Conservation (phyloP, 192 early-diverging fungal genomes). For the Irineochytrium annulatum region DNA sequence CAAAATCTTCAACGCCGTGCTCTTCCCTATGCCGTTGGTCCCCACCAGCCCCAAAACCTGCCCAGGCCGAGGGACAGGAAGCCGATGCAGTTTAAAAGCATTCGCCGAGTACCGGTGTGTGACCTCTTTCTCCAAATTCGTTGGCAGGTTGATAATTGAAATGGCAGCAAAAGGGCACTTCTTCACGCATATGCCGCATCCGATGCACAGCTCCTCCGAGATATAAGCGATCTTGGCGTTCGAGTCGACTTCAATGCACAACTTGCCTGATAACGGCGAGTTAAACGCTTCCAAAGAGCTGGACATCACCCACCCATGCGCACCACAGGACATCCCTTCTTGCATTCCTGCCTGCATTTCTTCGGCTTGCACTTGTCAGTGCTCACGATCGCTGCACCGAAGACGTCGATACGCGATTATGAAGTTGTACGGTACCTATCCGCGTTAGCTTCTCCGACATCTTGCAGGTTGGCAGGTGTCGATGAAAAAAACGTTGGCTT, state of each 20-base stretch:
- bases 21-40: constrained; percentile 85
- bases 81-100: constrained; percentile 95
- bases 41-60: constrained; percentile 97
- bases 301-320: constrained; percentile 78
- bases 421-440: constrained; percentile 45
- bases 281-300: background rate
- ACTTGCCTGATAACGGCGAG: constrained; percentile 59
- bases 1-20: constrained; percentile 91
- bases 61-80: constrained; percentile 92
- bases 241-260: constrained; percentile 88
- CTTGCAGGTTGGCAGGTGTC: no score
- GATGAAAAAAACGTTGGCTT: no score
- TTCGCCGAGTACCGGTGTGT: constrained; percentile 96
- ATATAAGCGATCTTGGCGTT: constrained; percentile 88
- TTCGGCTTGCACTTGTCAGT: constrained; percentile 98
- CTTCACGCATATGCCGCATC: constrained; percentile 96
- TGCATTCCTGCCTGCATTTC: constrained; percentile 98
- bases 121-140: constrained; percentile 88
- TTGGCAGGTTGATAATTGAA: constrained; percentile 93
- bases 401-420: background rate
- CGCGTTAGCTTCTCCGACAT: constrained; percentile 89
- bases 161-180: constrained; percentile 98
- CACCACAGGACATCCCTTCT: constrained; percentile 92
- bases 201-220: constrained; percentile 95
- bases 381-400: constrained; percentile 74